These are phyloP conservation scores for Fusarium secorum DNA, from an alignment of 2,329 filamentous ascomycete genomes.

Conservation along the genomic window DNA sequence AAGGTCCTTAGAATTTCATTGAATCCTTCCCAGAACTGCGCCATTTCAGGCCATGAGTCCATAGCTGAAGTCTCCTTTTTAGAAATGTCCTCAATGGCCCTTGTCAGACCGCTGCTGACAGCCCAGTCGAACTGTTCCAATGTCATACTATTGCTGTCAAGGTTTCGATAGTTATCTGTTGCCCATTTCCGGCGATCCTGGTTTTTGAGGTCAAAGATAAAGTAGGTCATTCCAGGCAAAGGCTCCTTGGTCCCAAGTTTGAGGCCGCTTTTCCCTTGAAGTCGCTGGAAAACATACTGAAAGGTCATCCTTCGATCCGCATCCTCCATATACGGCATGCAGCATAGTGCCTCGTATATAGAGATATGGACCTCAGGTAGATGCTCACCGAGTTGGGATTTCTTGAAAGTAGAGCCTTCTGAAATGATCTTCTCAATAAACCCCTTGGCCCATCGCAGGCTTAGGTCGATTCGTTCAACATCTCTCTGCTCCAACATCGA, in stretches of 20 bases:
- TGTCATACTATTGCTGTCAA: conserved; percentile 68
- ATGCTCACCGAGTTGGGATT: conserved; percentile 55
- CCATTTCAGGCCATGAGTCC: conserved; percentile 57
- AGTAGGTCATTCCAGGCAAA: conserved; percentile 83
- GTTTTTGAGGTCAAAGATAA: conserved; percentile 73
- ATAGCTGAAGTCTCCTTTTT: conserved; percentile 53
- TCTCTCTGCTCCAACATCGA: conserved; percentile 67
- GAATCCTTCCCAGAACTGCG: conserved; percentile 82
- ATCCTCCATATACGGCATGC: conserved; percentile 75
- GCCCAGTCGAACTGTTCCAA: conserved; percentile 86
- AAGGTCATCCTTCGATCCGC: conserved; percentile 67
- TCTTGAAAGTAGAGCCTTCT: conserved; percentile 56
- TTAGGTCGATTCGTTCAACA: conserved; percentile 66
- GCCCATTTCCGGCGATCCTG: conserved; percentile 60
- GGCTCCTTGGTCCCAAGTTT: conserved; percentile 76
- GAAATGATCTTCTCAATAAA: conserved; percentile 63
- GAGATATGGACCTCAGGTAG: conserved; percentile 73
- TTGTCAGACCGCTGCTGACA: conserved; percentile 75
- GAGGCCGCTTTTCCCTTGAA: conserved; percentile 76
- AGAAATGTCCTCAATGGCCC: conserved; percentile 70
- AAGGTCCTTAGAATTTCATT: conserved; percentile 77
- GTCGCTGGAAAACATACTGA: conserved; percentile 81
- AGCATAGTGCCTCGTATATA: conserved; percentile 89
- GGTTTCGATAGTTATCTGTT: conserved; percentile 52
- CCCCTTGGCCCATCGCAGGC: conserved; percentile 63